phyloP scores from a whole-genome alignment of 768 basidiomycete genomes.

The Inosperma sp. region DNA sequence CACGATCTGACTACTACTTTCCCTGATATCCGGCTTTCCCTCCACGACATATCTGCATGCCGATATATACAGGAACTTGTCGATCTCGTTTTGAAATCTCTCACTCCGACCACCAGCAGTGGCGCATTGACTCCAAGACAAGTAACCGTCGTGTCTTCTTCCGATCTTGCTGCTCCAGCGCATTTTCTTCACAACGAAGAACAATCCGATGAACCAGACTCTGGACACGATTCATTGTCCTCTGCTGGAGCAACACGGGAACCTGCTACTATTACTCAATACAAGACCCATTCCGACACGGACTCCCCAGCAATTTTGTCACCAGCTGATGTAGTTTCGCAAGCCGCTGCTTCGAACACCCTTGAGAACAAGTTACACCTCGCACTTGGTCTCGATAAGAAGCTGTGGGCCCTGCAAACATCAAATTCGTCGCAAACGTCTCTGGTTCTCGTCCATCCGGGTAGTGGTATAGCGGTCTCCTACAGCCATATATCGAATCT shows the following conservation, averaged over 20 bases:
- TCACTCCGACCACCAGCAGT: too few species aligned
- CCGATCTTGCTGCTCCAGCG: too few species aligned
- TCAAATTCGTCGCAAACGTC: constrained; percentile 29
- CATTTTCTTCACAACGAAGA: too few species aligned
- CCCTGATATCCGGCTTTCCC: constrained; percentile 20
- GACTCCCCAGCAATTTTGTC: too few species aligned
- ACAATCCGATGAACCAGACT: too few species aligned
- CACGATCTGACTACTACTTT: constrained; percentile 35
- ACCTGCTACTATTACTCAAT: too few species aligned
- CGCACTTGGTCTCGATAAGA: constrained; percentile 1
- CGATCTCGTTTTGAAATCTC: background rate
- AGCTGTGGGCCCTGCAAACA: constrained; percentile 31
- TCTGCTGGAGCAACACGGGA: too few species aligned
- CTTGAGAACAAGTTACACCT: background rate
- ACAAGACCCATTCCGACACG: too few species aligned
- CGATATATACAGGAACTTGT: background rate
- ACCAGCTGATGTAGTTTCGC: too few species aligned
- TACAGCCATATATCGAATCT: constrained; percentile 45
- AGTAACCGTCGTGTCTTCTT: too few species aligned
- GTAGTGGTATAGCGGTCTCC: constrained; percentile 56
- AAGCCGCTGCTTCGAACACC: background rate
- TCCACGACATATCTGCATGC: background rate
- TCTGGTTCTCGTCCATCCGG: constrained; percentile 69
- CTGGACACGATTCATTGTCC: too few species aligned
- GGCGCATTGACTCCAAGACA: too few species aligned